phyloP scores from a whole-genome alignment of 179 eudicot species.

The Pouteria campechiana region DNA sequence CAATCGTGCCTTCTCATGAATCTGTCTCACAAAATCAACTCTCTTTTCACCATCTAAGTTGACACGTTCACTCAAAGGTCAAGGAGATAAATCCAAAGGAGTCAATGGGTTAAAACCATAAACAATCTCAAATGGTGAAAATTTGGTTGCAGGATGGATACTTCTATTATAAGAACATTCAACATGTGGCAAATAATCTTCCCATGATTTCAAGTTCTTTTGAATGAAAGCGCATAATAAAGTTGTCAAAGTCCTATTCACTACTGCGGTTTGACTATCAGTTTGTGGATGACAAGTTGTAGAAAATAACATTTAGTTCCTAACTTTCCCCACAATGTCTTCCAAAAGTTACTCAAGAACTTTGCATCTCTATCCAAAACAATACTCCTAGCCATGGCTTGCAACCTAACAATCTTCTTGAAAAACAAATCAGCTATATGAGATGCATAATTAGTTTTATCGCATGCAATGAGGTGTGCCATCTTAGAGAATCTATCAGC shows the following conservation, averaged over 20 bases:
- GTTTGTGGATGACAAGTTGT: no score
- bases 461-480: conserved; percentile 4
- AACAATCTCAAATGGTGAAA: background rate
- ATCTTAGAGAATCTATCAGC: conserved; percentile 2
- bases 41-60: background rate
- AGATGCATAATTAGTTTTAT: background rate
- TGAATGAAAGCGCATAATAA: no score
- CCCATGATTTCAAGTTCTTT: no score
- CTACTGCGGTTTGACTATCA: no score
- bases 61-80: background rate
- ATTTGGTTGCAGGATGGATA: background rate
- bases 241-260: no score
- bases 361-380: background rate
- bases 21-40: background rate
- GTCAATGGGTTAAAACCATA: conserved; percentile 1
- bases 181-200: background rate
- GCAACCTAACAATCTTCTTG: background rate
- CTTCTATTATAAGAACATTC: background rate
- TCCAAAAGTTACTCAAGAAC: background rate
- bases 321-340: background rate
- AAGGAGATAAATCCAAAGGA: background rate
- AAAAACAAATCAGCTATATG: conserved; percentile 2
- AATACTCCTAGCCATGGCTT: background rate
- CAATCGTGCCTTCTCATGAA: background rate
- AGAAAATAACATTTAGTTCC: no score